These are phyloP conservation scores for Ophiostoma tasmaniense DNA, from an alignment of 2,329 filamentous ascomycete species.

Conservation along the genomic window DNA sequence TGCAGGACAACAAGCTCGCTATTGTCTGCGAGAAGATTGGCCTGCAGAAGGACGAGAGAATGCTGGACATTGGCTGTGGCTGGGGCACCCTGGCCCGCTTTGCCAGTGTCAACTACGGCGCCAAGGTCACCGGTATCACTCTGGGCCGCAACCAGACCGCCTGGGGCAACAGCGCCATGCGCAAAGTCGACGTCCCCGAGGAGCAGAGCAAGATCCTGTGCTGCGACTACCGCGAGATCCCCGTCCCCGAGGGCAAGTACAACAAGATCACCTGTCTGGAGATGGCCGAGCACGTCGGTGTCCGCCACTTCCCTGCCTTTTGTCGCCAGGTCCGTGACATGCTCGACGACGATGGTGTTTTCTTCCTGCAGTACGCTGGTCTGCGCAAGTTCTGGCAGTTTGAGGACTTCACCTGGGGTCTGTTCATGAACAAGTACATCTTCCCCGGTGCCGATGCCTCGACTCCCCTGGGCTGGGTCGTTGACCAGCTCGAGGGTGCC, in stretches of 20 bases:
- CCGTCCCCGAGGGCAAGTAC: slow-evolving; percentile 67
- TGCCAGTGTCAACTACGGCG: slow-evolving; percentile 85
- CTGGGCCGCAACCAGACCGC: slow-evolving; percentile 93
- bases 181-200: slow-evolving; percentile 72
- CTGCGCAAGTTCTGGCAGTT: slow-evolving; percentile 95
- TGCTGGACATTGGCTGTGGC: slow-evolving; percentile 94
- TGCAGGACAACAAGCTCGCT: slow-evolving; percentile 95
- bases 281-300: slow-evolving; percentile 98
- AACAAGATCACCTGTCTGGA: slow-evolving; percentile 96
- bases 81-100: slow-evolving; percentile 96
- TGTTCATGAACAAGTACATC: slow-evolving; percentile 99
- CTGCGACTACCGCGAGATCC: slow-evolving; percentile 95
- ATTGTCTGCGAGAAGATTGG: slow-evolving; percentile 94
- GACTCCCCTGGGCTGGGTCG: slow-evolving; percentile 80
- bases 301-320: slow-evolving; percentile 77
- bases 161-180: slow-evolving; percentile 88
- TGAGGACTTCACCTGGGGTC: slow-evolving; percentile 93
- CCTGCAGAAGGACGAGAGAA: slow-evolving; percentile 66
- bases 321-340: slow-evolving; percentile 83
- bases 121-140: slow-evolving; percentile 75
- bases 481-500: slow-evolving; percentile 74
- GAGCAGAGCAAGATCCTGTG: slow-evolving; percentile 87
- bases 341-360: slow-evolving; percentile 91
- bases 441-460: slow-evolving; percentile 96
- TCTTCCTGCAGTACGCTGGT: slow-evolving; percentile 93